A percentile compares a stretch with the other conserved stretches of the same genome.
These are phyloP conservation scores for Beta lomatogona DNA, from an alignment of 179 eudicot species.

Conservation along the genomic window DNA sequence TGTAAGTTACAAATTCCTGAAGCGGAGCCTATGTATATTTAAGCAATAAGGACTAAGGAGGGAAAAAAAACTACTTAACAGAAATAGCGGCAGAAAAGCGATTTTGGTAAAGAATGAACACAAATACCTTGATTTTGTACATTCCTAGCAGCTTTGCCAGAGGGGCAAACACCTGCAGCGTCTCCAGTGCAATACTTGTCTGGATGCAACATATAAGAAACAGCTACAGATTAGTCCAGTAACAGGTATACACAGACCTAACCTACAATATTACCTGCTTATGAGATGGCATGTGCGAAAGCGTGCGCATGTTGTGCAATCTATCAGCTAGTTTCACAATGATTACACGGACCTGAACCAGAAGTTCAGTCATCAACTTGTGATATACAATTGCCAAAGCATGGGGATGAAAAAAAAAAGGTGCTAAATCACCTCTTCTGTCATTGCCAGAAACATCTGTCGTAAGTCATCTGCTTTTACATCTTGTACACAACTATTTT, in stretches of 20 bases:
- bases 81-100: background rate
- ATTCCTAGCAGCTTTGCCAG: conserved; percentile 93
- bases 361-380: conserved; percentile 2
- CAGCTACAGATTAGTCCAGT: background rate
- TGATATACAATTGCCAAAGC: background rate
- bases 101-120: background rate
- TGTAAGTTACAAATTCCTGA: background rate
- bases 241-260: conserved; percentile 4
- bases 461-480: conserved; percentile 96
- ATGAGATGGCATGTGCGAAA: conserved; percentile 93
- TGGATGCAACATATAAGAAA: conserved; percentile 37
- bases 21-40: background rate
- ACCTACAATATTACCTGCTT: conserved; percentile 67
- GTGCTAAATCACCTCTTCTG: conserved; percentile 69
- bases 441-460: conserved; percentile 99
- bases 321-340: conserved; percentile 97
- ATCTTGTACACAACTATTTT: conserved; percentile 74
- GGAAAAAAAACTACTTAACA: background rate
- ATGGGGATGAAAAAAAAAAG: background rate
- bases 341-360: conserved; percentile 90
- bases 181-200: conserved; percentile 95
- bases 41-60: background rate
- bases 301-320: conserved; percentile 98
- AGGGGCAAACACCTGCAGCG: conserved; percentile 97
- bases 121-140: conserved; percentile 89